A percentile compares a stretch with the other conserved stretches of the same genome.
Conservation (phyloP, 768 basidiomycete species). For the Rhizopogon sp. region DNA sequence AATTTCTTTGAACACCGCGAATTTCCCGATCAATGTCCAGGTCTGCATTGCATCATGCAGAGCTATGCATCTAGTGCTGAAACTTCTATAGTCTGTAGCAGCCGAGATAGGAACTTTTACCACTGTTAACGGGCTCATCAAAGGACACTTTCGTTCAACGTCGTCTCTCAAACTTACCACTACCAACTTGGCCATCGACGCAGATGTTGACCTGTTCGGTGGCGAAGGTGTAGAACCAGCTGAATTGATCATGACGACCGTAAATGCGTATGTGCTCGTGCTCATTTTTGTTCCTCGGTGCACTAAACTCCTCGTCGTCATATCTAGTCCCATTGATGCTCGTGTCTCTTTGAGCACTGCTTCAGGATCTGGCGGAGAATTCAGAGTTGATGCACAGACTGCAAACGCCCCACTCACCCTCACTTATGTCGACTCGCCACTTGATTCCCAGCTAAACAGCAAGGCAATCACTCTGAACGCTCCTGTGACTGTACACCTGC, state of each 20-base stretch:
- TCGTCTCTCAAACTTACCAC: conserved; percentile 25
- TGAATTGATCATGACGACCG: neutral
- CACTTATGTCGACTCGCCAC: conserved; percentile 26
- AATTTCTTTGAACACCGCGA: conserved; percentile 17
- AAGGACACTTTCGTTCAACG: conserved; percentile 32
- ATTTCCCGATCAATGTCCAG: conserved; percentile 19
- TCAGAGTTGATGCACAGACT: conserved; percentile 26
- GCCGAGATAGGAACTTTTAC: conserved; percentile 14
- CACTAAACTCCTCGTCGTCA: neutral
- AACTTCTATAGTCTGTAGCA: conserved; percentile 25
- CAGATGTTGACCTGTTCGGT: conserved; percentile 17
- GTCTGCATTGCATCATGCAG: conserved; percentile 15
- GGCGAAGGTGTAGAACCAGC: neutral
- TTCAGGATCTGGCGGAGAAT: conserved; percentile 21
- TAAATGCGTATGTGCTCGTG: neutral
- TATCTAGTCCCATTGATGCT: conserved; percentile 14
- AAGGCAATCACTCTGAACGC: conserved; percentile 29
- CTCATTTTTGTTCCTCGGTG: neutral
- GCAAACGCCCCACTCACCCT: conserved; percentile 29
- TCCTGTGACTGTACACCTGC: conserved; percentile 27
- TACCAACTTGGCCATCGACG: conserved; percentile 30
- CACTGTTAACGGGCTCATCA: conserved; percentile 31
- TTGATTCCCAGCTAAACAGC: conserved; percentile 27
- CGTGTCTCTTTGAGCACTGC: conserved; percentile 6
- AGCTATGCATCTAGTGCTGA: neutral